A percentile compares a stretch with the other conserved stretches of the same genome.
These are phyloP conservation scores for Lactarius trivialis DNA, from an alignment of 768 basidiomycete genomes.

Conservation along the genomic window DNA sequence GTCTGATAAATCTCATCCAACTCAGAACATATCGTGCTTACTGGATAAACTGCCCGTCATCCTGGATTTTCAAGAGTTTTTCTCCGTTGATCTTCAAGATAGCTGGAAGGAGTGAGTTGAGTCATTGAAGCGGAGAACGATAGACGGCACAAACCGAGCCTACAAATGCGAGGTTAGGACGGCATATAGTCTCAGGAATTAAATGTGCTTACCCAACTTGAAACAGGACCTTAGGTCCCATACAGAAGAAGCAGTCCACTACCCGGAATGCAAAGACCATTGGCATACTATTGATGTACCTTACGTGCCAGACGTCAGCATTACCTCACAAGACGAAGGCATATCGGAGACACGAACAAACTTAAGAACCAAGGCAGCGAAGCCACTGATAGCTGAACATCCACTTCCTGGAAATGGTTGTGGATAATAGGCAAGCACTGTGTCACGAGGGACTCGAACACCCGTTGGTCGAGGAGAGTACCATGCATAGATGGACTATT, in stretches of 20 bases:
- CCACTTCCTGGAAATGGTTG: conserved; percentile 84
- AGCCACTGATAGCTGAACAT: conserved; percentile 95
- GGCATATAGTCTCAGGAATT: background rate
- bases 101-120: conserved; percentile 39
- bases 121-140: background rate
- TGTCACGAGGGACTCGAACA: conserved; percentile 91
- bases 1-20: background rate
- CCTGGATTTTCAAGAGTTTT: conserved; percentile 83
- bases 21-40: conserved; percentile 28
- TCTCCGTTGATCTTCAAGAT: conserved; percentile 98
- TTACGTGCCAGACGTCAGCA: conserved; percentile 26
- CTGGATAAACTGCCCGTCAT: conserved; percentile 97
- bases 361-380: conserved; percentile 98
- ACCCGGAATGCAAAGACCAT: conserved; percentile 98
- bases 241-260: conserved; percentile 96
- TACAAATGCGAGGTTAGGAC: conserved; percentile 25
- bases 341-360: conserved; percentile 52
- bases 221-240: conserved; percentile 98
- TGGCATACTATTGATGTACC: conserved; percentile 91
- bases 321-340: conserved; percentile 11
- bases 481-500: conserved; percentile 88
- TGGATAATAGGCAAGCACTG: conserved; percentile 88
- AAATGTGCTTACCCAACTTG: conserved; percentile 79
- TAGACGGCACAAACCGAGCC: conserved; percentile 45
- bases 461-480: conserved; percentile 95